Conservation (phyloP, 2,329 filamentous ascomycete genomes). For the Pseudomassariella vexata region DNA sequence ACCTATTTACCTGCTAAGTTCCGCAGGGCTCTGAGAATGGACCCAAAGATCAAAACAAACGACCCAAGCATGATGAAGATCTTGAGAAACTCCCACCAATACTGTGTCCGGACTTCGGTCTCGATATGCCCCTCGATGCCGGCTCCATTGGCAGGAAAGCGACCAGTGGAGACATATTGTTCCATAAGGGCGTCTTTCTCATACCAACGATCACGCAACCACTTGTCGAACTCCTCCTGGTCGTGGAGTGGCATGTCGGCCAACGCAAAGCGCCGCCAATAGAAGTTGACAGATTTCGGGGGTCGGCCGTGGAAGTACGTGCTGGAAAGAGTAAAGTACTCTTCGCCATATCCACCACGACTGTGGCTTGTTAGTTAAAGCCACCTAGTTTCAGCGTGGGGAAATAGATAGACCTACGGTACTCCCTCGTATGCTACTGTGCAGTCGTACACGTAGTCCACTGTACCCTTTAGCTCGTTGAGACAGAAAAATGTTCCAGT, state of each 20-base stretch:
- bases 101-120: constrained; percentile 49
- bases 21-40: constrained; percentile 19
- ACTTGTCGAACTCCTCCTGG: constrained; percentile 69
- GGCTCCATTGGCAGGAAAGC: constrained; percentile 67
- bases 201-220: constrained; percentile 81
- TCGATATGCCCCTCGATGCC: constrained; percentile 45
- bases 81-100: constrained; percentile 49
- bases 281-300: constrained; percentile 93
- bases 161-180: constrained; percentile 68
- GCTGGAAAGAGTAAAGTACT: constrained; percentile 79
- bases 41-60: constrained; percentile 34
- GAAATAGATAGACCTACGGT: constrained; percentile 55
- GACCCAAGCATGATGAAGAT: constrained; percentile 46
- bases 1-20: not conserved
- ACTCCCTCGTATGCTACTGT: constrained; percentile 94
- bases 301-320: constrained; percentile 85
- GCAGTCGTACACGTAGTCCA: constrained; percentile 86
- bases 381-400: not conserved
- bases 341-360: constrained; percentile 79
- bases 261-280: constrained; percentile 83
- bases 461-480: constrained; percentile 64
- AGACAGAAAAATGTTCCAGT: constrained; percentile 78
- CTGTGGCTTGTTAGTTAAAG: constrained; percentile 31
- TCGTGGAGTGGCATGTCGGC: constrained; percentile 75
- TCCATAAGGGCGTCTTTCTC: constrained; percentile 91